A percentile compares a stretch with the other conserved stretches of the same genome.
Evolutionary conservation across 2,329 filamentous ascomycete genomes (phyloP).

Genomic region (Colletotrichum cordylinicola): DNA sequence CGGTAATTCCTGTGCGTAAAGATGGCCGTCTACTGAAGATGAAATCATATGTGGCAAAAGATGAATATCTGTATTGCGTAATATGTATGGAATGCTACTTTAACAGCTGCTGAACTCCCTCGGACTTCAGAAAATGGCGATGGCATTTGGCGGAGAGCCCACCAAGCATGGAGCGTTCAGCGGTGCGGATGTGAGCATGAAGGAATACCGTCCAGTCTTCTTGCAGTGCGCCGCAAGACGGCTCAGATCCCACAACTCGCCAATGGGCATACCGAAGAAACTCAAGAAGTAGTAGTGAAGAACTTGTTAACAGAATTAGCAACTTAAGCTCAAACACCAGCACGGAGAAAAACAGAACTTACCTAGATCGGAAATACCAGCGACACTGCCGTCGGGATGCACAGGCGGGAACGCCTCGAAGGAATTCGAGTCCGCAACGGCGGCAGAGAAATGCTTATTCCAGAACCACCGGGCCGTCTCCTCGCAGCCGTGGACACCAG

Average conservation of each 20-base stretch:
- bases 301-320: conserved; percentile 28
- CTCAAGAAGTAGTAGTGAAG: conserved; percentile 55
- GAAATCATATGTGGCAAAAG: not conserved
- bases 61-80: not conserved
- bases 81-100: accelerated
- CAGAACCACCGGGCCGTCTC: conserved; percentile 70
- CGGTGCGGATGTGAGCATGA: conserved; percentile 66
- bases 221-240: conserved; percentile 58
- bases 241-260: conserved; percentile 62
- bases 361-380: conserved; percentile 41
- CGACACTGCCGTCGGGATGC: conserved; percentile 42
- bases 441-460: conserved; percentile 71
- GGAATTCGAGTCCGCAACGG: conserved; percentile 65
- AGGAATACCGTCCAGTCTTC: conserved; percentile 59
- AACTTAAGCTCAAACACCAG: accelerated
- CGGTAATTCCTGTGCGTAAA: no score
- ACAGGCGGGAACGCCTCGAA: conserved; percentile 70
- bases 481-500: conserved; percentile 50
- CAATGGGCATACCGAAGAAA: conserved; percentile 59
- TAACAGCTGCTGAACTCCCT: not conserved
- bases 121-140: conserved; percentile 47
- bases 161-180: conserved; percentile 62
- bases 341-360: conserved; percentile 27
- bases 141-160: conserved; percentile 52
- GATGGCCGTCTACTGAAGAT: not conserved